phyloP scores from a whole-genome alignment of 2,329 filamentous ascomycete genomes.

The Aspergillus piperis region DNA sequence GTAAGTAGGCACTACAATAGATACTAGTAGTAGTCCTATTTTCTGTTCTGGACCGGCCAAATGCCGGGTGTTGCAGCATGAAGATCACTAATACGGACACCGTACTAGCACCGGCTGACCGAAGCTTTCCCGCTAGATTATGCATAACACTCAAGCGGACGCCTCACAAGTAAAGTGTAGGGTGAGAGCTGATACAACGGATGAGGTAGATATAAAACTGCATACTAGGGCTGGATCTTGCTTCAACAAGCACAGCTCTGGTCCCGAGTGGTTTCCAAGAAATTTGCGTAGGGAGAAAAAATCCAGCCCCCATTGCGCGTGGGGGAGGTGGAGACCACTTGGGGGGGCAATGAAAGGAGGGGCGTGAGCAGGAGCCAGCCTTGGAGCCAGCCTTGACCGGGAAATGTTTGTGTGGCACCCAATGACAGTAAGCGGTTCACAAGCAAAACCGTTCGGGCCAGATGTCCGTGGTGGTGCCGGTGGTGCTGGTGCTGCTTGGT shows the following conservation, averaged over 20 bases:
- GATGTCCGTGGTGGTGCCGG: not conserved
- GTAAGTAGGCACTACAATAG: not conserved
- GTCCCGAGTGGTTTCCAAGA: not conserved
- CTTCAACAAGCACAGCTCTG: not conserved
- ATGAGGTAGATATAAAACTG: too few relatives aligned
- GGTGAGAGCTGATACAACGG: too few relatives aligned
- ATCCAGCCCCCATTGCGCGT: conserved; percentile 1
- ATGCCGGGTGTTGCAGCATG: not conserved
- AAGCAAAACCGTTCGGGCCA: conserved; percentile 1
- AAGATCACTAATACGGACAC: not conserved
- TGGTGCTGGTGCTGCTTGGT: not conserved
- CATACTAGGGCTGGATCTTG: too few relatives aligned
- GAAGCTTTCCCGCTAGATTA: conserved; percentile 3
- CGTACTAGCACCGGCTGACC: not conserved
- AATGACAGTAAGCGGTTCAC: not conserved
- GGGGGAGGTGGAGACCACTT: conserved; percentile 1
- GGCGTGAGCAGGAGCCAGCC: conserved; percentile 8
- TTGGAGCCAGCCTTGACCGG: not conserved
- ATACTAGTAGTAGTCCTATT: not conserved
- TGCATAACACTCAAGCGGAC: not conserved
- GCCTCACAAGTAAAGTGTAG: not conserved
- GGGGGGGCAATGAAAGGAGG: conserved; percentile 5
- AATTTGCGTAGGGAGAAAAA: not conserved
- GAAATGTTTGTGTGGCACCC: not conserved
- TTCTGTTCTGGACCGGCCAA: not conserved